Base-by-base conservation (phyloP, 108 stramenopile species). In the Tribonema minus region DNA sequence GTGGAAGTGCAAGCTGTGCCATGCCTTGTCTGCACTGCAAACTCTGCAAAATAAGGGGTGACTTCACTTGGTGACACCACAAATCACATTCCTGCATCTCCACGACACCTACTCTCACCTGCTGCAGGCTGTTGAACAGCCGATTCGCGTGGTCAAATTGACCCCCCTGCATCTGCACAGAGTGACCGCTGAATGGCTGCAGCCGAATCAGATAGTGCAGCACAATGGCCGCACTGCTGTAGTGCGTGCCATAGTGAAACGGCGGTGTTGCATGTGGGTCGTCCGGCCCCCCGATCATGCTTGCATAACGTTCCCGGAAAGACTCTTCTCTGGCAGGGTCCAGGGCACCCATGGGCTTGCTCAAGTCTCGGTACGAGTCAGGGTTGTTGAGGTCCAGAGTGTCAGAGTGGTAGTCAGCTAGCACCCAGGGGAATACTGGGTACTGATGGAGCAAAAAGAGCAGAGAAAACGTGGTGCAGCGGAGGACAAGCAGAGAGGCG, bases 341-440 rank as follows among this genome's bases (percentile, higher is more conserved):
- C 26, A 95, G 78, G 1, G 95, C 95, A 5, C 97, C 97, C 62
- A 98, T 91, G 32, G 97, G 97, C 76, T 93, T 93, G 2, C 89
- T 80, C 46, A 98, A 69, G 74, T 98, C 95, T 9, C 97, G 90
- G 76, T 89, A 96, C 25, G 90, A 87, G 3, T 72, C 61, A 0
- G 88, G 89, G 82, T 96, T 88, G 67, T 82, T 70, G 27, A 96
- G 71, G 81, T 95, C 91, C 33, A 95, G 84, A 15, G 77, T 84
- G 29, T 90, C 89, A 37, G 87, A 88, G 15, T 78, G 69, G 83
- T 92, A 96, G 74, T 96, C 95, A 26, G 84, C 70, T n/a, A 98
- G 67, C 35, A 96, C 86, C 97, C 97, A 98, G 15, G 97, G 97
- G 61, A 96, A 94, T 0, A 98, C 95, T 0, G 97, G 95, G 74